Evolutionary conservation across 1,284 basidiomycete species (phyloP).

Genomic region (Malassezia sp.): DNA sequence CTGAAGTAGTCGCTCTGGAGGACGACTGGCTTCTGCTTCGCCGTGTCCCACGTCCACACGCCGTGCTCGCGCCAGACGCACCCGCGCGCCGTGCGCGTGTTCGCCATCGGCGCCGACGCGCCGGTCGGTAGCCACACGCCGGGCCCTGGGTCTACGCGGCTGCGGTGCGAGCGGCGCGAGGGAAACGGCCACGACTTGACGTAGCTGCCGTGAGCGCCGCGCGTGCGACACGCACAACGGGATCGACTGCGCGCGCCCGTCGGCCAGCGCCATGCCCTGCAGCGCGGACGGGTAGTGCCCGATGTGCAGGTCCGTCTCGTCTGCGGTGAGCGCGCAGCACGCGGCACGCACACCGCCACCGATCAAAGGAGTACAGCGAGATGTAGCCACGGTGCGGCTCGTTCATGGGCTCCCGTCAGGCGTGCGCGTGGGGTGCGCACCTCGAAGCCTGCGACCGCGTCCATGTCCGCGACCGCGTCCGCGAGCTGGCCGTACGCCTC

Average conservation of each 20-base stretch:
- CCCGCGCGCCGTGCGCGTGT: conserved; percentile 50
- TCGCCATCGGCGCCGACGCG: conserved; percentile 59
- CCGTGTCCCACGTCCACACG: conserved; percentile 78
- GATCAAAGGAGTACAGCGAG: conserved; percentile 66
- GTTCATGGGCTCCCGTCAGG: conserved; percentile 56
- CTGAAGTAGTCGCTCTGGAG: conserved; percentile 77
- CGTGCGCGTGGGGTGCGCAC: conserved; percentile 14
- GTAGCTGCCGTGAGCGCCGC: too few relatives aligned
- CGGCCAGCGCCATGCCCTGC: conserved; percentile 34
- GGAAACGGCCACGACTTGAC: conserved; percentile 43
- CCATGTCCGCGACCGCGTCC: conserved; percentile 59
- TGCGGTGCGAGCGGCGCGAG: conserved; percentile 28
- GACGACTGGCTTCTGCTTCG: conserved; percentile 61
- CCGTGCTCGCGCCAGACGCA: conserved; percentile 86
- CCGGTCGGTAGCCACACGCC: conserved; percentile 22
- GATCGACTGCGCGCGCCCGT: conserved; percentile 48
- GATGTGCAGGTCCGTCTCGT: conserved; percentile 86
- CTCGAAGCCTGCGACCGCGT: conserved; percentile 79
- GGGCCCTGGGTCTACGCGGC: conserved; percentile 28
- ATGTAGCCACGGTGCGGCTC: conserved; percentile 92
- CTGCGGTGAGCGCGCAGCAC: too few relatives aligned
- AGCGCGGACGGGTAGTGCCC: conserved; percentile 54
- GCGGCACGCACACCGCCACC: too few relatives aligned
- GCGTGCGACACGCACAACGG: too few relatives aligned
- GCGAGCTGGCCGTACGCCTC: conserved; percentile 64